These are phyloP conservation scores for Curvularia sp. DNA, from an alignment of 2,329 filamentous ascomycete genomes.

Conservation along the genomic window DNA sequence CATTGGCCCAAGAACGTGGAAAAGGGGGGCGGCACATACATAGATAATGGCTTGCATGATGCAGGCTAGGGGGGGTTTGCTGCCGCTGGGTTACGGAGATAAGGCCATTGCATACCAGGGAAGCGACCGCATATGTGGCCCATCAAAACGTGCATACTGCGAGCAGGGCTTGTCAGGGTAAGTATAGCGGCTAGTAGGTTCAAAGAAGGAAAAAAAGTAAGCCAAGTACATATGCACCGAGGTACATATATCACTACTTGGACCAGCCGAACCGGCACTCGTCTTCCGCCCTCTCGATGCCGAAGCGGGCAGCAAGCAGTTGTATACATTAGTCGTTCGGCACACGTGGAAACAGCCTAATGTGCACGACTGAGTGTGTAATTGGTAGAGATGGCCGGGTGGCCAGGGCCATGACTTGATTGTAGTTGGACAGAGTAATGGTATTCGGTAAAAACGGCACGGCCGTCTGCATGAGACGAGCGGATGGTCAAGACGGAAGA, in stretches of 20 bases:
- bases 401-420: constrained; percentile 1
- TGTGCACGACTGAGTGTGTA: neutral
- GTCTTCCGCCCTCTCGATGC: constrained; percentile 1
- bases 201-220: neutral
- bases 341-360: constrained; percentile 8
- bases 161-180: constrained; percentile 3
- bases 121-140: constrained; percentile 10
- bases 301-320: constrained; percentile 5
- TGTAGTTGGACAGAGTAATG: neutral
- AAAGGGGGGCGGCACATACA: neutral
- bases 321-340: neutral
- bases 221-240: neutral
- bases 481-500: neutral
- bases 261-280: too few species aligned
- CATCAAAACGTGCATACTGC: constrained; percentile 9
- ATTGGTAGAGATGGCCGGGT: neutral
- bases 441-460: constrained; percentile 3
- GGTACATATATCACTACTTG: neutral
- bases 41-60: neutral
- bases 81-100: neutral
- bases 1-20: neutral
- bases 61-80: too few species aligned
- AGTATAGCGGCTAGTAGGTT: neutral
- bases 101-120: constrained; percentile 5
- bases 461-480: neutral